phyloP scores from a whole-genome alignment of 2,329 filamentous ascomycete genomes.

The Dactylellina drechsleri region DNA sequence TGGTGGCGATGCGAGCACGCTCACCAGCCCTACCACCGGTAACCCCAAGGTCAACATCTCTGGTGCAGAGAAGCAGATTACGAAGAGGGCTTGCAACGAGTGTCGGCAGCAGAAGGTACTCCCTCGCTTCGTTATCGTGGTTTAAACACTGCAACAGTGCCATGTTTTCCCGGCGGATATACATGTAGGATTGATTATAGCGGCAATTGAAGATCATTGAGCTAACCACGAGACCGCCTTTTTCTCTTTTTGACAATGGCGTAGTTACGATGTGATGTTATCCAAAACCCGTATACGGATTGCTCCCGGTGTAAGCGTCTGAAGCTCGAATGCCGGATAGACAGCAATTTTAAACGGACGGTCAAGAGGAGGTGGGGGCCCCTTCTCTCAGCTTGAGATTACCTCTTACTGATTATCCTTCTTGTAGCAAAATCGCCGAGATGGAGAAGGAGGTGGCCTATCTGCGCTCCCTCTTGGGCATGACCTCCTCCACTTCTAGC shows the following conservation, averaged over 20 bases:
- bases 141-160: neutral
- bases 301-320: slow-evolving; percentile 82
- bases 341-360: slow-evolving; percentile 85
- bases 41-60: slow-evolving; percentile 53
- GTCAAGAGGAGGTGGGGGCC: slow-evolving; percentile 71
- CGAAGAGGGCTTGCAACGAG: slow-evolving; percentile 84
- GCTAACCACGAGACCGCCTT: slow-evolving; percentile 30
- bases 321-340: slow-evolving; percentile 84
- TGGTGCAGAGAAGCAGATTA: slow-evolving; percentile 66
- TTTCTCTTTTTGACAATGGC: slow-evolving; percentile 6
- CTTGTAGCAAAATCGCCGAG: slow-evolving; percentile 77
- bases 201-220: slow-evolving; percentile 3
- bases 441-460: slow-evolving; percentile 85
- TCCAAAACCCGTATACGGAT: slow-evolving; percentile 80
- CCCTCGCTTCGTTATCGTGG: slow-evolving; percentile 56
- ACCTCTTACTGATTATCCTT: neutral
- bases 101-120: slow-evolving; percentile 85
- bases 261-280: slow-evolving; percentile 83
- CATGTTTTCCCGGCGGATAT: neutral
- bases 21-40: slow-evolving; percentile 41
- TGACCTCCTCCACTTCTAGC: slow-evolving; percentile 68
- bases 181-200: slow-evolving; percentile 16
- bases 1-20: slow-evolving; percentile 39
- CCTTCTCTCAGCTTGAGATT: neutral
- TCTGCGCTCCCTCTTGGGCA: slow-evolving; percentile 63